Evolutionary conservation across 257 asterid species (phyloP), one percentile per base, ranked within the genome.

Genomic region (Eucommia ulmoides): DNA sequence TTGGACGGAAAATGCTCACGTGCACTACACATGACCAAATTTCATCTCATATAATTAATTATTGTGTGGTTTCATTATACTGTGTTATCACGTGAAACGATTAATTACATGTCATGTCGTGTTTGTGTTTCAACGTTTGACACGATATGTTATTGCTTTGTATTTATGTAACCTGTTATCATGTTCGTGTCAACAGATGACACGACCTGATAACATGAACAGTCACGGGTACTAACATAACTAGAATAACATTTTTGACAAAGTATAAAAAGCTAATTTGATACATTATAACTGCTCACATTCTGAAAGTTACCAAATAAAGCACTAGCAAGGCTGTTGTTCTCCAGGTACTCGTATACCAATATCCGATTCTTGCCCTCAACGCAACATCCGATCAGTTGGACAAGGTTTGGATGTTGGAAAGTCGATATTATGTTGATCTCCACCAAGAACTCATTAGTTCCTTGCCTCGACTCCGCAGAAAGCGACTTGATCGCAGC

Each of bases 401-500:
- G 78, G 48, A 87, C 96, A 19, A 87, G 93, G 65, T 83, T 86
- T 1, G 82, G 79, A 48, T 83, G 94, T 24, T 45, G 70, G 47
- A 73, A 77, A 35, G 70, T 69, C 5, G 93, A 77, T 45, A 86
- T 86, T 73, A 68, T 61, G 14, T 73, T 71, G 18, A 86, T 73
- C 65, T 86, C 96, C 1, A 93, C 76, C 68, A 86, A 66, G 77
- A 86, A 86, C 58, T 86, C 93, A 9, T 24, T 56, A 8, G 73
- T 76, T 59, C 94, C 96, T 70, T 86, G 96, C 53, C 76, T 78
- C 1, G 96, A 86, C 52, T 61, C 82, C 22, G 84, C 76, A 19
- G 96, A 86, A 44, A 86, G 96, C 41, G 70, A 60, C 73, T 86
- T 86, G 65, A 86, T 23, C 10, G 96, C 96, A 62, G 80, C 93